Conservation (phyloP, 2,329 filamentous ascomycete genomes). For the Curvularia verruculosa region DNA sequence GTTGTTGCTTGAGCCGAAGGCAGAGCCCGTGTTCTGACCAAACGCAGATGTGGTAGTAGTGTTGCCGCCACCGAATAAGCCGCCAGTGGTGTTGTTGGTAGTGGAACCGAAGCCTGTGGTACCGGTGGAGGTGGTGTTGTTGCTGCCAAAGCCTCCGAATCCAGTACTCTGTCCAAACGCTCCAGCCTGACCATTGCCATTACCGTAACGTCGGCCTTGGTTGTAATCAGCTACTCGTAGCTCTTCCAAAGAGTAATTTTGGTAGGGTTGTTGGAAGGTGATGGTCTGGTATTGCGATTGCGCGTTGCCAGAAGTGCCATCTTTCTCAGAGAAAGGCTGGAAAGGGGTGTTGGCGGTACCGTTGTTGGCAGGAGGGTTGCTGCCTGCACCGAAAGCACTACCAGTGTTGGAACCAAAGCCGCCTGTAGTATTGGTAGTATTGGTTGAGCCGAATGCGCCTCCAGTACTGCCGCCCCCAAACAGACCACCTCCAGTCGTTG, state of each 20-base stretch:
- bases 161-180: conserved; percentile 75
- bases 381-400: conserved; percentile 41
- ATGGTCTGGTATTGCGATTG: conserved; percentile 80
- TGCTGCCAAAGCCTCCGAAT: conserved; percentile 57
- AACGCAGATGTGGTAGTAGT: conserved; percentile 39
- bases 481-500: conserved; percentile 34
- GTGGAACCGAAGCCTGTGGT: conserved; percentile 58
- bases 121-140: conserved; percentile 45
- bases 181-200: conserved; percentile 77
- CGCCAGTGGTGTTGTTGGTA: conserved; percentile 50
- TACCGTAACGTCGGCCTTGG: conserved; percentile 83
- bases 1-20: conserved; percentile 36
- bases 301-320: conserved; percentile 59
- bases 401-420: conserved; percentile 33
- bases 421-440: conserved; percentile 23
- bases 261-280: conserved; percentile 78
- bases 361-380: conserved; percentile 46
- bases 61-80: conserved; percentile 53
- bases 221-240: conserved; percentile 78
- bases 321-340: conserved; percentile 74
- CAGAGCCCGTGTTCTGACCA: conserved; percentile 41
- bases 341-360: conserved; percentile 73
- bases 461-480: conserved; percentile 40
- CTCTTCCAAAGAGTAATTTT: conserved; percentile 85
- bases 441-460: conserved; percentile 36